Percentiles rank a stretch among this genome's conserved stretches.
Evolutionary conservation across 2,329 filamentous ascomycete species (phyloP).

Genomic region (Cucurbitaria berberidis): DNA sequence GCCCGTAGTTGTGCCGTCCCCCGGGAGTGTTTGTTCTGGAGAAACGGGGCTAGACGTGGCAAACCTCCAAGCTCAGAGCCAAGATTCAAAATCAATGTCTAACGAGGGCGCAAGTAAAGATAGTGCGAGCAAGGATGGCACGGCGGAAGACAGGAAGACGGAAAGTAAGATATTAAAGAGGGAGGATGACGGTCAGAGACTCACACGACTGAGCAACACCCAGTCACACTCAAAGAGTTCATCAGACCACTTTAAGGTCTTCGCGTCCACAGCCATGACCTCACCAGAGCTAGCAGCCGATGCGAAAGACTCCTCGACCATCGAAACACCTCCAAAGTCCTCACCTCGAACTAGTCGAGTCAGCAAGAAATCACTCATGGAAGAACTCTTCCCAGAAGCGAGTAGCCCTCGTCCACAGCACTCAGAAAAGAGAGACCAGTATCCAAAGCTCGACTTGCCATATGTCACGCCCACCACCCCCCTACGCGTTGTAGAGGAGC

Average conservation of each 20-base stretch:
- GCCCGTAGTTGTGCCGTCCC: too few species aligned
- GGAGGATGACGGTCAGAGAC: slow-evolving; percentile 13
- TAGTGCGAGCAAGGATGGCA: neutral
- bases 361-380: slow-evolving; percentile 49
- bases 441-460: slow-evolving; percentile 40
- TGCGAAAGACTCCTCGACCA: neutral
- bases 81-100: neutral
- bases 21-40: too few species aligned
- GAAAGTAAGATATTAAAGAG: slow-evolving; percentile 1
- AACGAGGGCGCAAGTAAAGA: neutral
- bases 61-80: neutral
- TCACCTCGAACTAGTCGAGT: slow-evolving; percentile 3
- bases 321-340: slow-evolving; percentile 1
- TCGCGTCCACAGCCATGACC: neutral
- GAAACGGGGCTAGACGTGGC: too few species aligned
- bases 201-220: slow-evolving; percentile 19
- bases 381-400: slow-evolving; percentile 63
- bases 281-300: neutral
- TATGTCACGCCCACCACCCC: slow-evolving; percentile 16
- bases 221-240: slow-evolving; percentile 21
- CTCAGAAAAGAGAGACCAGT: slow-evolving; percentile 19
- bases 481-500: slow-evolving; percentile 2
- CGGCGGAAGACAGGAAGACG: neutral
- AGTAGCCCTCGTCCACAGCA: slow-evolving; percentile 23
- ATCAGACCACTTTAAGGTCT: slow-evolving; percentile 7